Base-by-base conservation (phyloP, 352 stramenopile genomes). In the Pythium apleroticum region DNA sequence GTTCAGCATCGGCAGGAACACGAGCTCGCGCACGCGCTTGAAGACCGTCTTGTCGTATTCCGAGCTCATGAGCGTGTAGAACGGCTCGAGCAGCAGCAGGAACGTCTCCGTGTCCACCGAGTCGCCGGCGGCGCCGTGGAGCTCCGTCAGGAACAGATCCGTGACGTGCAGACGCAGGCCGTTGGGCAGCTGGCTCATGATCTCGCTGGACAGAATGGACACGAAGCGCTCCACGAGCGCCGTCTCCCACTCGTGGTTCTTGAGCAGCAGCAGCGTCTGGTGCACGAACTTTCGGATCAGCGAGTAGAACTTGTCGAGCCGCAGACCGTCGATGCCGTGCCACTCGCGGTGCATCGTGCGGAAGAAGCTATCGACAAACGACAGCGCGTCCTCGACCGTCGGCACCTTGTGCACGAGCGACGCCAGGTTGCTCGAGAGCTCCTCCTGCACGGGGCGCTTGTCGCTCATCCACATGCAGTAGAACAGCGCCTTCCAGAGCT, bases 401-500 rank as follows among this genome's bases (percentile, higher is more conserved):
- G 86, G 86, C 15, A 95, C 65, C 37, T 69, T 73, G 66, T 93
- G 84, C 53, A 93, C 69, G 9, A 95, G 63, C 43, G 39, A 33
- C 30, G 86, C 76, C 28, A 95, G 63, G 60, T 84, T 92, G 14
- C 73, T 69, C n/a, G 84, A 81, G 48, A 95, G 68, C 66, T 95
- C 86, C 39, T 92, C 76, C 69, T 95, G 86, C 12, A 95, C 78
- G 20, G 74, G 74, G 11, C 80, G 84, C 72, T 95, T 95, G 81
- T 95, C 86, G 69, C 84, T 93, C 86, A 95, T 95, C 86, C 86
- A 95, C 84, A 95, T 93, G 73, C 86, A 95, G 73, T 95, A 95
- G 66, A 93, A 95, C 9, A 95, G 80, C 72, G 86, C 86, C 68
- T 93, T 95, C 86, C 86, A 95, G 57, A 95, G 82, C 74, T 95